Evolutionary conservation across 768 basidiomycete species (phyloP).

Genomic region (Daedalea quercina): DNA sequence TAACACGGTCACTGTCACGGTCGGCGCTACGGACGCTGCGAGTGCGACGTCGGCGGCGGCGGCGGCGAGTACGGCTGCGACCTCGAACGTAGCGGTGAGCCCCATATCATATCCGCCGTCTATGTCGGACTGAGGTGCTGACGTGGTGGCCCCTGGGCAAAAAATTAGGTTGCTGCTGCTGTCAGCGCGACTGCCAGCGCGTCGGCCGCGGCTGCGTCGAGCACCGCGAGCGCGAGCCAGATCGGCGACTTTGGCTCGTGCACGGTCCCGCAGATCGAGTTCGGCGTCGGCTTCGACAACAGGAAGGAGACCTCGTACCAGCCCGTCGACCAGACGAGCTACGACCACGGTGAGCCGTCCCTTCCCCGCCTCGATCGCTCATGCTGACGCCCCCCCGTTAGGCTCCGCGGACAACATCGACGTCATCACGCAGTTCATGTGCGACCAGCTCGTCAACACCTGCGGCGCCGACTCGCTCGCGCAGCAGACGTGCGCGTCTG

Average conservation of each 20-base stretch:
- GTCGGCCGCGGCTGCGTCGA: constrained; percentile 10
- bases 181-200: constrained; percentile 1
- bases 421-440: constrained; percentile 55
- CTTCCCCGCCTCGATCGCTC: constrained; percentile 16
- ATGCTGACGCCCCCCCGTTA: no score
- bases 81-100: no score
- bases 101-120: no score
- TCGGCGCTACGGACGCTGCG: constrained; percentile 37
- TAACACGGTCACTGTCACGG: no score
- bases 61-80: constrained; percentile 15
- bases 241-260: constrained; percentile 8
- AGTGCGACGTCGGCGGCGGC: constrained; percentile 27
- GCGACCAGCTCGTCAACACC: constrained; percentile 44
- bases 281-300: constrained; percentile 46
- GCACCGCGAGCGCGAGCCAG: constrained; percentile 4
- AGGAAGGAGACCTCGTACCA: constrained; percentile 49
- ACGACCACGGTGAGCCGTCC: background rate
- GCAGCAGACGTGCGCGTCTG: constrained; percentile 39
- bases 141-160: no score
- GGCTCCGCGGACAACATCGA: constrained; percentile 30
- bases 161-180: no score
- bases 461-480: constrained; percentile 53
- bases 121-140: no score
- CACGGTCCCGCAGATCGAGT: constrained; percentile 46
- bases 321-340: constrained; percentile 39